Percentiles rank a stretch among this genome's conserved stretches.
These are phyloP conservation scores for Fistulifera solaris DNA, from an alignment of 108 stramenopile genomes.

Conservation along the genomic window DNA sequence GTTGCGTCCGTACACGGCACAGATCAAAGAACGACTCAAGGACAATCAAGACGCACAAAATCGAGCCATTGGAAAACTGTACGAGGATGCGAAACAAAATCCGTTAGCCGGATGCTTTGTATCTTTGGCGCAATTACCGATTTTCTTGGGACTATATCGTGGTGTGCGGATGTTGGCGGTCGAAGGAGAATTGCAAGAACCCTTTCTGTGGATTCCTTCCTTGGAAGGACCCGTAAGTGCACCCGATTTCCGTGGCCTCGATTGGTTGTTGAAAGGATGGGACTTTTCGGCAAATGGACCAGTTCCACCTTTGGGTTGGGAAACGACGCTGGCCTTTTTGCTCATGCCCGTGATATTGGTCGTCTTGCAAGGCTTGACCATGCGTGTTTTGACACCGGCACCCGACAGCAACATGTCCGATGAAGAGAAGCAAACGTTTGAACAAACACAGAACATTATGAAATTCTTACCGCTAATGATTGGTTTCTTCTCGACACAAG, in stretches of 20 bases:
- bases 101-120: slow-evolving; percentile 92
- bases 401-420: slow-evolving; percentile 51
- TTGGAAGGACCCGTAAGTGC: slow-evolving; percentile 87
- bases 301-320: slow-evolving; percentile 81
- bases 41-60: slow-evolving; percentile 84
- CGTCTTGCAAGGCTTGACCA: slow-evolving; percentile 78
- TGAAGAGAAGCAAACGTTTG: slow-evolving; percentile 56
- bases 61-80: slow-evolving; percentile 83
- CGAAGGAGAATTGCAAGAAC: slow-evolving; percentile 79
- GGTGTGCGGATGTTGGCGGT: slow-evolving; percentile 77
- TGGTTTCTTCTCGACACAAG: slow-evolving; percentile 90
- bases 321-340: slow-evolving; percentile 82
- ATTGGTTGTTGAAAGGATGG: slow-evolving; percentile 76
- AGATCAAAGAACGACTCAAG: slow-evolving; percentile 86
- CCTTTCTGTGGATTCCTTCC: slow-evolving; percentile 92
- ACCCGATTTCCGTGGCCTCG: slow-evolving; percentile 63
- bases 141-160: slow-evolving; percentile 90
- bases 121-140: slow-evolving; percentile 82
- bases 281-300: slow-evolving; percentile 30
- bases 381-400: slow-evolving; percentile 68
- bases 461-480: slow-evolving; percentile 92
- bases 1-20: slow-evolving; percentile 78
- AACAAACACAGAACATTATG: slow-evolving; percentile 58
- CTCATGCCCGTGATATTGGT: slow-evolving; percentile 88
- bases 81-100: slow-evolving; percentile 87